Conservation (phyloP, 2,329 filamentous ascomycete genomes). For the Phymatotrichopsis omnivora region DNA sequence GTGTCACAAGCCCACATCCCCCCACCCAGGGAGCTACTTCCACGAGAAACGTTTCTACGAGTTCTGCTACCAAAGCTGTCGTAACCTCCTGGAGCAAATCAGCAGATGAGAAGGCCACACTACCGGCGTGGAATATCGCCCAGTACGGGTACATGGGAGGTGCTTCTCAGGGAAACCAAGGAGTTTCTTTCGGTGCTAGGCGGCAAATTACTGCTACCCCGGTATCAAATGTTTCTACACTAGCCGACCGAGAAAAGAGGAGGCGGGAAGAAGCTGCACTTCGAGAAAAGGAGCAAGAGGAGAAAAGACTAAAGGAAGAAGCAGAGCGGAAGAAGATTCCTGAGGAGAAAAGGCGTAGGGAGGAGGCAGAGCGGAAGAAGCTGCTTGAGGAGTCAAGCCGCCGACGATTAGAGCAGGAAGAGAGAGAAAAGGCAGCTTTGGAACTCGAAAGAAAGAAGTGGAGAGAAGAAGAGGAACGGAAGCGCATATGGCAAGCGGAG, state of each 20-base stretch:
- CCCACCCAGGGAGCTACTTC: slow-evolving; percentile 24
- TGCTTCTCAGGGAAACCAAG: slow-evolving; percentile 88
- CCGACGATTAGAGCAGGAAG: slow-evolving; percentile 7
- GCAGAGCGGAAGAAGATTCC: slow-evolving; percentile 41
- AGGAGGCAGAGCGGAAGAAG: slow-evolving; percentile 12
- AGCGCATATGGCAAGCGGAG: slow-evolving; percentile 18
- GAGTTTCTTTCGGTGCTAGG: slow-evolving; percentile 81
- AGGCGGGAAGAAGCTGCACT: too few relatives aligned
- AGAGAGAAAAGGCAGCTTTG: slow-evolving; percentile 6
- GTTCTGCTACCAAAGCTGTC: slow-evolving; percentile 34
- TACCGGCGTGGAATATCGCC: slow-evolving; percentile 94
- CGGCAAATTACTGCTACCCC: slow-evolving; percentile 88
- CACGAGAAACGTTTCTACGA: slow-evolving; percentile 16
- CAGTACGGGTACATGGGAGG: slow-evolving; percentile 99
- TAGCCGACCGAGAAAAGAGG: slow-evolving; percentile 38
- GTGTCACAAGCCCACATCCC: slow-evolving; percentile 47
- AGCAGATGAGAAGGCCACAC: slow-evolving; percentile 66
- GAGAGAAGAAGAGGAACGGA: slow-evolving; percentile 34
- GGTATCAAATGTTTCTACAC: too few relatives aligned
- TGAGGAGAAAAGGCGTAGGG: slow-evolving; percentile 31
- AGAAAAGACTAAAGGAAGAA: slow-evolving; percentile 44
- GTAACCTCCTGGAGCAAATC: slow-evolving; percentile 88
- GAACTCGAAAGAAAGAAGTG: slow-evolving; percentile 11
- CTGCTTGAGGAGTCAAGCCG: slow-evolving; percentile 2
- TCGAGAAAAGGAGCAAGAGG: slow-evolving; percentile 41